Base-by-base conservation (phyloP, 1,139 yeast genomes). In the Lizanozyma gosingica region DNA sequence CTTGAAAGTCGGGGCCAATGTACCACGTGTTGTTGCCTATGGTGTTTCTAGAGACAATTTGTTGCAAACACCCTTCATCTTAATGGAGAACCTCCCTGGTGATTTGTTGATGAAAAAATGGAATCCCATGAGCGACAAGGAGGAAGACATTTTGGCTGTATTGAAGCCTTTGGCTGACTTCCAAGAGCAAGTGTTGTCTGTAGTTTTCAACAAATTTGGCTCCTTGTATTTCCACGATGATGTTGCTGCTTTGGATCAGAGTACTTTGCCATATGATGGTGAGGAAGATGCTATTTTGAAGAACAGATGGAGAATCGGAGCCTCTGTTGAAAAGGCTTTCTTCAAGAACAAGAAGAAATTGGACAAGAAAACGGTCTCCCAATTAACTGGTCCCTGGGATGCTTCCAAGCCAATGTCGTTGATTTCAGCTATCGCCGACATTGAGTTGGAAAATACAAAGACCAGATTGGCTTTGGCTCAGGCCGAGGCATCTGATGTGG, bases 261-360 rank as follows among this genome's bases (percentile, higher is more conserved):
- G 59, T 32, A 73, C 63, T 29, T 47, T 62, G 33, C 85, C 94
- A 3, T 83, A 83, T 49, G 78, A 76, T 4, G 86, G 80, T 16
- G 92, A 84, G 56, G 63, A 70, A 29, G 67, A 79, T 40, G 65
- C 68, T 18, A 60, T 59, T 27, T 64, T 84, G 41, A 65, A 67
- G 39, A 74, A 76, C 47, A 77, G 95, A 65, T 90, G 94, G 94
- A 76, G 83, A 57, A 80, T 92, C 49, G 97, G 98, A 2, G 94
- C 95, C n/a, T 76, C 87, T 35, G 80, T 79, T 34, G 97, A 90
- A 61, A 73, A 83, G 47, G 72, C 78, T 14, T 85, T 81, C 57
- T 81, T 88, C 73, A 83, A 82, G 58, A 75, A 78, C 50, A 81
- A 80, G 52, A 62, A 62, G 49, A 67, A 60, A 45, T 63, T 78